Conservation (phyloP, 768 basidiomycete species). For the Rickenella mellea region DNA sequence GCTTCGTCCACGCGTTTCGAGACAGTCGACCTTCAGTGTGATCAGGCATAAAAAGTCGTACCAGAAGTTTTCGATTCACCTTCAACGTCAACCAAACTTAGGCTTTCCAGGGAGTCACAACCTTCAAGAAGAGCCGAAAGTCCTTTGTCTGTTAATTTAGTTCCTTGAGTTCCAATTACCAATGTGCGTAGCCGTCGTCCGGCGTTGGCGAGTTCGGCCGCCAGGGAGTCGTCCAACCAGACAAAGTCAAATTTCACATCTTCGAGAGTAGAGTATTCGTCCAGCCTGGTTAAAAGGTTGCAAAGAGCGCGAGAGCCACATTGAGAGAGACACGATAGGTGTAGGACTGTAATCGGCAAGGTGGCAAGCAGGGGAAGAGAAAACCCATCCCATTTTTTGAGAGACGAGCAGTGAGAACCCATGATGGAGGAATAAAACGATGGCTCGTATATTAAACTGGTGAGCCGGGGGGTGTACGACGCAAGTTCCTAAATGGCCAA, state of each 20-base stretch:
- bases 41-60: not conserved
- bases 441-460: conserved; percentile 15
- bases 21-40: conserved; percentile 21
- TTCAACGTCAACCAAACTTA: conserved; percentile 26
- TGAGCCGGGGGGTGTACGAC: conserved; percentile 15
- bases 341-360: conserved; percentile 19
- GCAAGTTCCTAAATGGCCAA: conserved; percentile 14
- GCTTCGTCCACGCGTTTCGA: conserved; percentile 26
- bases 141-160: conserved; percentile 27
- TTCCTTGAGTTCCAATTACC: conserved; percentile 25
- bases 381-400: conserved; percentile 26
- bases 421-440: conserved; percentile 7
- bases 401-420: conserved; percentile 3
- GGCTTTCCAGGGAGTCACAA: conserved; percentile 22
- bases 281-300: conserved; percentile 15
- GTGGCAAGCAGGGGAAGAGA: conserved; percentile 23
- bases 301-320: conserved; percentile 22
- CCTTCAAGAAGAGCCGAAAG: conserved; percentile 23
- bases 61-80: conserved; percentile 14
- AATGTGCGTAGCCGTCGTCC: conserved; percentile 20
- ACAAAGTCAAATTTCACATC: conserved; percentile 24
- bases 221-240: conserved; percentile 30
- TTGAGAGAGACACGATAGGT: conserved; percentile 25
- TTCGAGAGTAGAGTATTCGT: conserved; percentile 23
- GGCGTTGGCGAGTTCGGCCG: conserved; percentile 23